Evolutionary conservation across 768 basidiomycete genomes (phyloP).

Genomic region (Suillus occidentalis): DNA sequence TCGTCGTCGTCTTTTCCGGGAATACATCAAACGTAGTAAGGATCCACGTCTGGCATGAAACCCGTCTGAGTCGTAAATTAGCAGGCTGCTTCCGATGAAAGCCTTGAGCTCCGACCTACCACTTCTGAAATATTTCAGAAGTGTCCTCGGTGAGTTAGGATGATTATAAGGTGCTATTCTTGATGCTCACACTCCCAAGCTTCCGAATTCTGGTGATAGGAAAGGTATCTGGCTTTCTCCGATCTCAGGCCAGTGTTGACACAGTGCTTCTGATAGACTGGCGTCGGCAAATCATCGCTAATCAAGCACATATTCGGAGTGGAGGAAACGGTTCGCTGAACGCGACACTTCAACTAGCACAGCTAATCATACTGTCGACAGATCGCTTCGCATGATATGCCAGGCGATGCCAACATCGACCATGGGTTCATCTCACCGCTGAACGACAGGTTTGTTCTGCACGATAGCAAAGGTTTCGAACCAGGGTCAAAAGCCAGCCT

Average conservation of each 20-base stretch:
- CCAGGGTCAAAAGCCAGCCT: slow-evolving; percentile 11
- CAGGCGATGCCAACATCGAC: slow-evolving; percentile 11
- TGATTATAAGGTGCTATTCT: background rate
- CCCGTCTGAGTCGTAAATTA: background rate
- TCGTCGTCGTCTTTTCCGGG: background rate
- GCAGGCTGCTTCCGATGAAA: background rate
- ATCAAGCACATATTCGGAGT: background rate
- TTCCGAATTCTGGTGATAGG: background rate
- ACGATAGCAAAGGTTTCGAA: slow-evolving; percentile 20
- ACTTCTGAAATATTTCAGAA: background rate
- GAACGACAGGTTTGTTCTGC: slow-evolving; percentile 14
- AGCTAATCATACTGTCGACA: background rate
- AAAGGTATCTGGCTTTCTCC: background rate
- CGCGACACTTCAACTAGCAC: background rate
- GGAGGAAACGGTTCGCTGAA: background rate
- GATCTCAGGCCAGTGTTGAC: background rate
- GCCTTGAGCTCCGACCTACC: background rate
- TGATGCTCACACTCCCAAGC: background rate
- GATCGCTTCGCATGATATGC: background rate
- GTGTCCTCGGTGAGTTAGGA: background rate
- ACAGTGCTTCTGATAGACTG: background rate
- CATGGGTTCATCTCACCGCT: slow-evolving; percentile 10
- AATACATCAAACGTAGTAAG: background rate
- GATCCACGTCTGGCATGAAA: too few species aligned
- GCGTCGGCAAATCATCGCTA: background rate